These are phyloP conservation scores for Neurospora tetrasperma DNA, from an alignment of 495 filamentous ascomycete species.

Conservation along the genomic window DNA sequence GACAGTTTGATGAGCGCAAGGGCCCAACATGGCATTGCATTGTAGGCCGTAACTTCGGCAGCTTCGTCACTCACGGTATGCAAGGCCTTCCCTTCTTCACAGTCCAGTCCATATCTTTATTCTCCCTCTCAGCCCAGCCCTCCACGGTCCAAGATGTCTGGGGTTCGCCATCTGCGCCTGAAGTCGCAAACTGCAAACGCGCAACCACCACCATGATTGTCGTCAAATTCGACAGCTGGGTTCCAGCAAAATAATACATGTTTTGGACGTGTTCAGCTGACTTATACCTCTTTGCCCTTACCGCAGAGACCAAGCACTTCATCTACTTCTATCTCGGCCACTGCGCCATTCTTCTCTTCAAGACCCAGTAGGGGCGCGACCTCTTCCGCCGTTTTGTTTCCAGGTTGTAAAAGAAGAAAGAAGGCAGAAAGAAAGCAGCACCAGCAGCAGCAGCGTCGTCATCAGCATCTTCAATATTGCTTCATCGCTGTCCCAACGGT, in stretches of 20 bases:
- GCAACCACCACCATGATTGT: background rate
- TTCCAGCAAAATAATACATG: background rate
- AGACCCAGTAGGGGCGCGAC: slow-evolving; percentile 67
- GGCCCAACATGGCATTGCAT: slow-evolving; percentile 98
- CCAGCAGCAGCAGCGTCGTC: background rate
- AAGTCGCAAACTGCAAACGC: background rate
- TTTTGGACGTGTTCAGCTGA: background rate
- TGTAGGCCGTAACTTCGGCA: slow-evolving; percentile 95
- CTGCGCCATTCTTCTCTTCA: slow-evolving; percentile 97
- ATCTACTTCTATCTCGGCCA: slow-evolving; percentile 99
- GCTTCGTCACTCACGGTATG: slow-evolving; percentile 95
- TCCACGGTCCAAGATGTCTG: background rate
- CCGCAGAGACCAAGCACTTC: slow-evolving; percentile 93
- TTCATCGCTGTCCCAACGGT: background rate
- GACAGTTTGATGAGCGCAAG: slow-evolving; percentile 80
- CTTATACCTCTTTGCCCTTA: background rate
- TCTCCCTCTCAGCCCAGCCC: background rate
- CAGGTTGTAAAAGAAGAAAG: slow-evolving; percentile 8
- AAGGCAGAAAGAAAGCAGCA: background rate
- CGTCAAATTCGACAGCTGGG: background rate
- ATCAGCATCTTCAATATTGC: background rate
- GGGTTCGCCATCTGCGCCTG: background rate
- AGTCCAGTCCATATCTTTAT: background rate
- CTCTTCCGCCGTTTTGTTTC: slow-evolving; percentile 20
- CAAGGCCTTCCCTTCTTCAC: background rate